phyloP scores from a whole-genome alignment of 805 yeast species.

The Candida awuae region DNA sequence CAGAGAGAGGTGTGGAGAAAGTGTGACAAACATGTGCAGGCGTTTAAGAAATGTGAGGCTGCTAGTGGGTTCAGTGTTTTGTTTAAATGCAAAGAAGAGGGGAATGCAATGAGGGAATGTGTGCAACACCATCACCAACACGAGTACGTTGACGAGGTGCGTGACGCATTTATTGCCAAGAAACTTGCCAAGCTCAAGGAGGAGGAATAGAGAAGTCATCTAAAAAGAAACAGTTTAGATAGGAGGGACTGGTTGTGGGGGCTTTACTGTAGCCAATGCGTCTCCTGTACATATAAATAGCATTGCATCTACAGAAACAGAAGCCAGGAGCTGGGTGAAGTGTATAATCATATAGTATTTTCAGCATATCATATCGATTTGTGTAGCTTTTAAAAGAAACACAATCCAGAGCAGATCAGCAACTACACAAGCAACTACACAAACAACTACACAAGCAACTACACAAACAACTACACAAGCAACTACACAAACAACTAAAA shows the following conservation, averaged over 20 bases:
- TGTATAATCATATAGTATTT: too few species aligned
- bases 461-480: not conserved
- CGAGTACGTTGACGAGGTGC: slow-evolving; percentile 59
- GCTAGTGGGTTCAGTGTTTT: slow-evolving; percentile 56
- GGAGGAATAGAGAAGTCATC: slow-evolving; percentile 4
- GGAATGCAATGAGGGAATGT: slow-evolving; percentile 55
- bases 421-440: not conserved
- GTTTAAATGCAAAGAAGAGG: slow-evolving; percentile 54
- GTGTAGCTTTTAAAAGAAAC: too few species aligned
- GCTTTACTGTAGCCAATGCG: too few species aligned
- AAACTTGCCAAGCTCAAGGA: slow-evolving; percentile 29
- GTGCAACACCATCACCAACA: slow-evolving; percentile 51
- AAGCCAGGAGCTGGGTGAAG: too few species aligned
- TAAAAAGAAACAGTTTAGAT: not conserved
- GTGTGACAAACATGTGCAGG: slow-evolving; percentile 64
- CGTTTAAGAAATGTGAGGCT: slow-evolving; percentile 60
- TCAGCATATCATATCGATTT: too few species aligned
- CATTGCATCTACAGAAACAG: too few species aligned
- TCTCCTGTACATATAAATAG: too few species aligned
- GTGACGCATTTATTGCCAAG: slow-evolving; percentile 54
- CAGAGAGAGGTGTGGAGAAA: slow-evolving; percentile 53
- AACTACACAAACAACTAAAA: slow-evolving; percentile 3
- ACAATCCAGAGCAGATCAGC: too few species aligned
- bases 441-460: not conserved
- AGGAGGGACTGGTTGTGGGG: too few species aligned